Percentiles rank a stretch among this genome's conserved stretches.
These are phyloP conservation scores for Wickerhamomyces subpelliculosus DNA, from an alignment of 805 yeast genomes.

Conservation along the genomic window DNA sequence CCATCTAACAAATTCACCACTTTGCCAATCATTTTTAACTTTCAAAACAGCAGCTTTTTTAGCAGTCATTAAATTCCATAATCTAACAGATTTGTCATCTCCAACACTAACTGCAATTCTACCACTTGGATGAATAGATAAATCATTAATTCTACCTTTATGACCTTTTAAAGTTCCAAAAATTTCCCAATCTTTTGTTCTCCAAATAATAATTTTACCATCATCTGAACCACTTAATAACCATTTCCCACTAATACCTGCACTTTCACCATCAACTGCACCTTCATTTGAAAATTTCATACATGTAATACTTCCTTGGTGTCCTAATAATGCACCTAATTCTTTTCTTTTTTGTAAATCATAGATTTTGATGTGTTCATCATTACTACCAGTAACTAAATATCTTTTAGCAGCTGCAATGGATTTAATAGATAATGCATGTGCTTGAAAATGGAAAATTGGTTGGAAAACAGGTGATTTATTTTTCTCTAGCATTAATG, in stretches of 20 bases:
- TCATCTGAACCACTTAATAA: constrained; percentile 85
- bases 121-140: constrained; percentile 87
- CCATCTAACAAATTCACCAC: constrained; percentile 66
- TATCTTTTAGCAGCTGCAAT: constrained; percentile 79
- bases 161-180: constrained; percentile 89
- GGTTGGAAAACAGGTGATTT: constrained; percentile 74
- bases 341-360: constrained; percentile 93
- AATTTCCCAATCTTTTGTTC: constrained; percentile 95
- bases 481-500: constrained; percentile 51
- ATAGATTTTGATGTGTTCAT: constrained; percentile 90
- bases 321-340: constrained; percentile 82
- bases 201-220: constrained; percentile 85
- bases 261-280: constrained; percentile 10
- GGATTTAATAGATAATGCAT: constrained; percentile 78
- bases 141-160: constrained; percentile 70
- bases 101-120: constrained; percentile 87
- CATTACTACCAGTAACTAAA: constrained; percentile 90
- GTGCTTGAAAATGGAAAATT: constrained; percentile 93
- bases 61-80: constrained; percentile 97
- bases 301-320: constrained; percentile 80
- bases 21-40: constrained; percentile 60
- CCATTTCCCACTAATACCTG: constrained; percentile 66
- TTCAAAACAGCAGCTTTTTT: constrained; percentile 85
- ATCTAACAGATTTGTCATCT: constrained; percentile 71
- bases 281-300: constrained; percentile 61